Percentiles rank a stretch among this genome's conserved stretches.
phyloP scores from a whole-genome alignment of 208 protist species.

The Borovskyia barvae region DNA sequence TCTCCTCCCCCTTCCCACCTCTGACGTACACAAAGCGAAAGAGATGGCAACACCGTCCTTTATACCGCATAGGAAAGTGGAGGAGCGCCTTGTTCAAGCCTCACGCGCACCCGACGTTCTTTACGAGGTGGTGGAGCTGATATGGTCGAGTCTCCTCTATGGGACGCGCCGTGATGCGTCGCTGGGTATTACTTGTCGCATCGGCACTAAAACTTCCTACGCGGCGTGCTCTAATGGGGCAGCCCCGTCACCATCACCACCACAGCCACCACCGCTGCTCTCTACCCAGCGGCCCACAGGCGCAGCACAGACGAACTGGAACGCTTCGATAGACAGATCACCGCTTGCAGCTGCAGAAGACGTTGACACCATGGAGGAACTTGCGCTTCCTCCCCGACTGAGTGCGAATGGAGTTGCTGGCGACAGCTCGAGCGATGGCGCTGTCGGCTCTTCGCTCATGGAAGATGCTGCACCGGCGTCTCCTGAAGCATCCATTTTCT shows the following conservation, averaged over 20 bases:
- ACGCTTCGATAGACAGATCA: too few species aligned
- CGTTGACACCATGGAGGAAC: too few species aligned
- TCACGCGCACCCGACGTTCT: slow-evolving; percentile 12
- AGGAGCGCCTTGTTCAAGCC: slow-evolving; percentile 13
- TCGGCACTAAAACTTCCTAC: neutral
- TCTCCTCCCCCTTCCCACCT: too few species aligned
- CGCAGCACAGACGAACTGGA: too few species aligned
- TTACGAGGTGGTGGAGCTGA: slow-evolving; percentile 11
- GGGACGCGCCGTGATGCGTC: neutral
- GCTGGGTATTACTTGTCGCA: neutral
- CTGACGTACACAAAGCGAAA: neutral
- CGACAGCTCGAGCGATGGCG: too few species aligned
- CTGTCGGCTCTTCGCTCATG: too few species aligned
- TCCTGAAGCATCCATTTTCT: too few species aligned
- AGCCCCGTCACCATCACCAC: neutral
- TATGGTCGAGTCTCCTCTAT: slow-evolving; percentile 22
- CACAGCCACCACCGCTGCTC: neutral
- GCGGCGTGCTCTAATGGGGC: neutral
- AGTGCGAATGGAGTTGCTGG: too few species aligned
- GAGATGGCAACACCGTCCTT: neutral
- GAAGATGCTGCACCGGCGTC: too few species aligned
- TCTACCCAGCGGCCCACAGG: too few species aligned
- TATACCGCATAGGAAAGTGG: slow-evolving; percentile 2
- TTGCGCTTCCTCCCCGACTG: too few species aligned
- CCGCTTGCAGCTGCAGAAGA: too few species aligned